phyloP scores from a whole-genome alignment of 2,329 filamentous ascomycete species.

The Scolecobasidium constrictum region DNA sequence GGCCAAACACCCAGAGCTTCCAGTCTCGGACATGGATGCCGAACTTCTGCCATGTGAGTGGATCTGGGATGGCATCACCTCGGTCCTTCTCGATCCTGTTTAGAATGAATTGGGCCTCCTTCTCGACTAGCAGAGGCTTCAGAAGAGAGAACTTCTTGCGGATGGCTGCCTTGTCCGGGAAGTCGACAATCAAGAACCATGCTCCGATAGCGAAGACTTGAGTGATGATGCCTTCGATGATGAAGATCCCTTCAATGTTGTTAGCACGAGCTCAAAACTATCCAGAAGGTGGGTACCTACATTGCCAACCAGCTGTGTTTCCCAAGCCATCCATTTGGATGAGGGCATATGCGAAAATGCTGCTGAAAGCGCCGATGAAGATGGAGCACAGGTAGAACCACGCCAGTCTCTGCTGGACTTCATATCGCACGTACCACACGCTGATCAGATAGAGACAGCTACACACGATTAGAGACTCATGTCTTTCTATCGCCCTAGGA shows the following conservation, averaged over 20 bases:
- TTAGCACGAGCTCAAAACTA: slow-evolving; percentile 65
- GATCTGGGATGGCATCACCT: slow-evolving; percentile 37
- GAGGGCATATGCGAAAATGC: slow-evolving; percentile 60
- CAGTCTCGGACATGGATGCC: slow-evolving; percentile 35
- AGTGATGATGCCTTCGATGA: too few species aligned
- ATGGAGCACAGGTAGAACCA: slow-evolving; percentile 60
- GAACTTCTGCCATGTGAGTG: slow-evolving; percentile 38
- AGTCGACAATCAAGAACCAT: slow-evolving; percentile 34
- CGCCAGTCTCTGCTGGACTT: slow-evolving; percentile 61
- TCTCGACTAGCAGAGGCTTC: slow-evolving; percentile 30
- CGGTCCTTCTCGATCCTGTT: slow-evolving; percentile 42
- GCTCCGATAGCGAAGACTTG: slow-evolving; percentile 26
- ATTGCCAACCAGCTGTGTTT: slow-evolving; percentile 32
- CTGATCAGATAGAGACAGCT: slow-evolving; percentile 12
- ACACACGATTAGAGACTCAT: background rate
- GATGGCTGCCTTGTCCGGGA: slow-evolving; percentile 32
- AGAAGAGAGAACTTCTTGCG: slow-evolving; percentile 12
- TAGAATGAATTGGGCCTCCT: slow-evolving; percentile 39
- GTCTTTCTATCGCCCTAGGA: background rate
- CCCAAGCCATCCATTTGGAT: slow-evolving; percentile 53
- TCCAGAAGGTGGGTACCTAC: too few species aligned
- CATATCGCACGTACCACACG: slow-evolving; percentile 42
- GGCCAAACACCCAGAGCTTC: slow-evolving; percentile 46
- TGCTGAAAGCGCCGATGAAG: slow-evolving; percentile 53
- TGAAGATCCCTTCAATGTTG: slow-evolving; percentile 31